phyloP scores from a whole-genome alignment of 2,329 filamentous ascomycete species.

The Phoma herbarum region DNA sequence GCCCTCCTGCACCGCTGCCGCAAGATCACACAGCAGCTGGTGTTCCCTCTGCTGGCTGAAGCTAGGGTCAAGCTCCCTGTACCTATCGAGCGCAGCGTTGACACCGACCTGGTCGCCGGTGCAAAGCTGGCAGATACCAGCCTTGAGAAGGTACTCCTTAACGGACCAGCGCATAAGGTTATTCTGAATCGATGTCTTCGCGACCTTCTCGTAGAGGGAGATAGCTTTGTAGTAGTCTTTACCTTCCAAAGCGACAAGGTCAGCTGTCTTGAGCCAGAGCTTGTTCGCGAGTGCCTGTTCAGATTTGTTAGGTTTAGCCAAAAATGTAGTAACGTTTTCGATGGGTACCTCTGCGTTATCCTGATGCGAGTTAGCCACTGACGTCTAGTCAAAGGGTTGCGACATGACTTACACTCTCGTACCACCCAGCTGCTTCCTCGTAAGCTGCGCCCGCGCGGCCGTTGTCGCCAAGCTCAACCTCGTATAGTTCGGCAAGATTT shows the following conservation, averaged over 20 bases:
- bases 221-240: constrained; percentile 71
- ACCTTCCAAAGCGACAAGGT: constrained; percentile 79
- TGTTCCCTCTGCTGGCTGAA: constrained; percentile 83
- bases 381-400: not conserved
- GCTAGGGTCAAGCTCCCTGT: constrained; percentile 70
- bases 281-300: constrained; percentile 80
- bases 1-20: constrained; percentile 76
- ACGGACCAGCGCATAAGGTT: constrained; percentile 72
- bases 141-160: constrained; percentile 95
- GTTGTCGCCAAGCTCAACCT: constrained; percentile 79
- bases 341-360: constrained; percentile 49
- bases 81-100: constrained; percentile 81
- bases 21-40: constrained; percentile 80
- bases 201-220: constrained; percentile 78
- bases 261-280: constrained; percentile 89
- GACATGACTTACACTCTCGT: constrained; percentile 62
- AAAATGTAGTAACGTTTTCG: constrained; percentile 15
- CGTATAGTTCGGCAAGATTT: constrained; percentile 84
- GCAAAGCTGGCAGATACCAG: constrained; percentile 86
- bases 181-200: constrained; percentile 79
- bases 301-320: constrained; percentile 35
- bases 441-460: constrained; percentile 84
- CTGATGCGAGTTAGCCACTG: constrained; percentile 36
- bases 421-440: constrained; percentile 87
- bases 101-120: constrained; percentile 79